Base-by-base conservation (phyloP, 2,329 filamentous ascomycete species). In the Elsinoe batatas region DNA sequence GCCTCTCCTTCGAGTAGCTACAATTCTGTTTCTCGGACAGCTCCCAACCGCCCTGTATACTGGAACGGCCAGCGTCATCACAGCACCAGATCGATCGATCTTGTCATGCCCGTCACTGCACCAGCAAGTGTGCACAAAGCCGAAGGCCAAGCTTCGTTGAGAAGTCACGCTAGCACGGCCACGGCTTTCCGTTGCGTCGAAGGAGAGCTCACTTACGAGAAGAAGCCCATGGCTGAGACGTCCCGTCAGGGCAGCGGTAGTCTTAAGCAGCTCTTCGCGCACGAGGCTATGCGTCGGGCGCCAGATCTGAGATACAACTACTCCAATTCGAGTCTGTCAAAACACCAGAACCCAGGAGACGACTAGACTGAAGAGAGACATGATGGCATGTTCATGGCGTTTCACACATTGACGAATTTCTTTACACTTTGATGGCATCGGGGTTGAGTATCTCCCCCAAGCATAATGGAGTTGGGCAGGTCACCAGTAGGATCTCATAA, bases 51-150 rank as follows among this genome's bases (percentile, higher is more conserved):
- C 7, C 38, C 42, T 11, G 20, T 35, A 17, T 20, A 42, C 60
- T 70, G 66, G 36, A 70, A 70, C 60, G 71, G 70, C 15, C 64
- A 69, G 53, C 66, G 64, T 47, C 65, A 67, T 12, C 71, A 67
- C 6, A 72, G 70, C 33, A 67, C 67, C n/a, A 67, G 67, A 57
- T 71, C 68, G 1, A 53, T 74, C 54, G 72, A 76, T 38, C 69
- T 76, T 5, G 73, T 75, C 32, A 72, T 68, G 18, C 71, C 72
- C 3, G 64, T 71, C 59, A 68, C 67, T 2, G 62, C 66, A 5
- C 62, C 69, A 1, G 42, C 58, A n/a, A 64, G 61, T 43, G 32
- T 61, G 2, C 37, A 62, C 22, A 60, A 60, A 17, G 47, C 42
- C 20, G 63, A 63, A 20, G 38, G 32, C 13, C 26, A 51, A 18